Evolutionary conservation across 2,329 filamentous ascomycete species (phyloP).

Genomic region (Sporothrix euskadiensis): DNA sequence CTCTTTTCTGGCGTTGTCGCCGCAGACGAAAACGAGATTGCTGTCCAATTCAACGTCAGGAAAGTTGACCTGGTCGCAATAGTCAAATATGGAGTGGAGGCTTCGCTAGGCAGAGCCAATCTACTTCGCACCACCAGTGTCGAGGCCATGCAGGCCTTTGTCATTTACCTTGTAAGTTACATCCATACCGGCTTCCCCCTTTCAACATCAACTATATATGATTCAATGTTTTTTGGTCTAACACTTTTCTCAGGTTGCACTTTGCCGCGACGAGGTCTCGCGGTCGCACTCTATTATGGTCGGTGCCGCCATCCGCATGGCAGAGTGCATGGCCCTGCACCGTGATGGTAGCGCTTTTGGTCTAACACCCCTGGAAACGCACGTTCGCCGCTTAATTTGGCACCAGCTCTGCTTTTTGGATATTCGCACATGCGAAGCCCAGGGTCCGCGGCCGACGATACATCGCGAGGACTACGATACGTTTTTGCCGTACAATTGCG

Average conservation of each 20-base stretch:
- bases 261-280: conserved; percentile 71
- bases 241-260: conserved; percentile 39
- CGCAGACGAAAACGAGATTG: conserved; percentile 51
- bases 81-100: conserved; percentile 66
- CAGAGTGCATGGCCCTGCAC: conserved; percentile 76
- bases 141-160: conserved; percentile 74
- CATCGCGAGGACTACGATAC: conserved; percentile 75
- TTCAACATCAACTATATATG: too few relatives aligned
- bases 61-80: conserved; percentile 47
- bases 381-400: conserved; percentile 72
- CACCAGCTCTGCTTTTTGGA: conserved; percentile 77
- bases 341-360: conserved; percentile 68
- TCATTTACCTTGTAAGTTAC: conserved; percentile 69
- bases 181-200: background rate
- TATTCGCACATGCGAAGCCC: conserved; percentile 71
- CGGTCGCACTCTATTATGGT: conserved; percentile 71
- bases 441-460: conserved; percentile 70
- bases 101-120: conserved; percentile 66
- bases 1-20: conserved; percentile 70
- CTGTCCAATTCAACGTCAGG: conserved; percentile 35
- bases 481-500: conserved; percentile 67
- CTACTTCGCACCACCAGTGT: conserved; percentile 69
- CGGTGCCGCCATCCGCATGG: conserved; percentile 70
- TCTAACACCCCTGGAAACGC: conserved; percentile 66
- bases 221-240: conserved; percentile 35